phyloP scores from a whole-genome alignment of 2,329 filamentous ascomycete genomes.

The Botryotinia convoluta region DNA sequence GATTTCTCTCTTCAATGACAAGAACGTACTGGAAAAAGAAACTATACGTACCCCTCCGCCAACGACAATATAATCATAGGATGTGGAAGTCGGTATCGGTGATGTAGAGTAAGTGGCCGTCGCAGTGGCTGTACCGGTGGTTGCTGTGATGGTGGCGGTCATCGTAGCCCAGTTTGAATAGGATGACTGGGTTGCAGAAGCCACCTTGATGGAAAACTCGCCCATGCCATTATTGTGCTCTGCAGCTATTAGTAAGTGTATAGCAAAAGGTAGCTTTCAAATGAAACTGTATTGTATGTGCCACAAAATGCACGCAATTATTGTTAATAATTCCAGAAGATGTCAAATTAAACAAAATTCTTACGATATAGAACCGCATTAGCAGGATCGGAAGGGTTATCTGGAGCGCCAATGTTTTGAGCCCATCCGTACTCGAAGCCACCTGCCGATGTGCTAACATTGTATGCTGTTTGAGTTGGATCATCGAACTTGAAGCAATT shows the following conservation, averaged over 20 bases:
- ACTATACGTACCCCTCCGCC: constrained; percentile 44
- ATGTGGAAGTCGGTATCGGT: constrained; percentile 46
- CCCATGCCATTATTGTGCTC: constrained; percentile 56
- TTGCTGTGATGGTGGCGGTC: constrained; percentile 35
- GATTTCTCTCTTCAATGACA: background rate
- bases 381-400: constrained; percentile 43
- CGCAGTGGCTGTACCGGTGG: constrained; percentile 40
- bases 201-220: constrained; percentile 48
- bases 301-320: background rate
- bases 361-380: constrained; percentile 21
- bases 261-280: constrained; percentile 37
- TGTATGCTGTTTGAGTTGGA: constrained; percentile 43
- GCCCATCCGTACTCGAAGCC: constrained; percentile 55
- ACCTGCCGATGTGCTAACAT: constrained; percentile 46
- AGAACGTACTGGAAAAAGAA: background rate
- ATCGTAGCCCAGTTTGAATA: constrained; percentile 38
- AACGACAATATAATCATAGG: constrained; percentile 55
- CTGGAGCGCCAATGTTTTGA: constrained; percentile 43
- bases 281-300: constrained; percentile 36
- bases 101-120: constrained; percentile 48
- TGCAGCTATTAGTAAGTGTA: constrained; percentile 27
- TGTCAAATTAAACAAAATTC: background rate
- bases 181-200: constrained; percentile 43
- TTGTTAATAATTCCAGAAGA: background rate
- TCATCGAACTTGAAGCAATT: constrained; percentile 55